A percentile compares a stretch with the other conserved stretches of the same genome.
Conservation (phyloP, 371 early-diverging fungal species). For the Amoeboaphelidium protococcarum region DNA sequence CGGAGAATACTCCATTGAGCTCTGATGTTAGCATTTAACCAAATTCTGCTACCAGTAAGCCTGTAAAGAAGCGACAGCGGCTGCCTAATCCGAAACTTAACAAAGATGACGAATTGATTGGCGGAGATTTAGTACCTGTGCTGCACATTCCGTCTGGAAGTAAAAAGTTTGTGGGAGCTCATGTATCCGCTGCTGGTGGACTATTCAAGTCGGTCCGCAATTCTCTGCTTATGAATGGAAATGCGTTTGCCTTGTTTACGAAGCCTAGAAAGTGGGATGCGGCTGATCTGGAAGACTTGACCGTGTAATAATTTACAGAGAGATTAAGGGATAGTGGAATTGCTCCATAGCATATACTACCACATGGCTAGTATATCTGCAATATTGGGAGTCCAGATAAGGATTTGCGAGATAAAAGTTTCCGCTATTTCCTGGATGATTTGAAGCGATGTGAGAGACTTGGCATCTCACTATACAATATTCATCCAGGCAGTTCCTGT, state of each 20-base stretch:
- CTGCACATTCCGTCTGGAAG: too few relatives aligned
- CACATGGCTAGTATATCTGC: conserved; percentile 35
- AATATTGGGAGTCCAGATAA: conserved; percentile 28
- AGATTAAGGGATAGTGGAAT: conserved; percentile 4
- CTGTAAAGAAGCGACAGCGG: too few relatives aligned
- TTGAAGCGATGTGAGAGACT: conserved; percentile 23
- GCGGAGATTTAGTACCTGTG: too few relatives aligned
- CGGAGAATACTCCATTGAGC: too few relatives aligned
- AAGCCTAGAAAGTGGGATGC: conserved; percentile 9
- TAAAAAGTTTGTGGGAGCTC: conserved; percentile 13
- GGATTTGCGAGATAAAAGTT: conserved; percentile 14
- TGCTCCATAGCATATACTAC: conserved; percentile 14
- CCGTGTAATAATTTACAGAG: conserved; percentile 8
- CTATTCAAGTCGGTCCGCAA: conserved; percentile 10
- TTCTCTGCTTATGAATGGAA: conserved; percentile 10
- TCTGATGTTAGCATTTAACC: too few relatives aligned
- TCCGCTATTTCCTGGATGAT: conserved; percentile 24
- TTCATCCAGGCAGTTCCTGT: conserved; percentile 30
- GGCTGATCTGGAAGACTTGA: conserved; percentile 1
- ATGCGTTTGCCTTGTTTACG: conserved; percentile 13
- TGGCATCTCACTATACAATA: conserved; percentile 25
- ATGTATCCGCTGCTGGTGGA: conserved; percentile 14
- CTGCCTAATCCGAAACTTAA: too few relatives aligned
- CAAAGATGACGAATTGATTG: too few relatives aligned
- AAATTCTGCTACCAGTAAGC: too few relatives aligned